Conservation (phyloP, 1,139 yeast genomes). For the Pichia sp. region DNA sequence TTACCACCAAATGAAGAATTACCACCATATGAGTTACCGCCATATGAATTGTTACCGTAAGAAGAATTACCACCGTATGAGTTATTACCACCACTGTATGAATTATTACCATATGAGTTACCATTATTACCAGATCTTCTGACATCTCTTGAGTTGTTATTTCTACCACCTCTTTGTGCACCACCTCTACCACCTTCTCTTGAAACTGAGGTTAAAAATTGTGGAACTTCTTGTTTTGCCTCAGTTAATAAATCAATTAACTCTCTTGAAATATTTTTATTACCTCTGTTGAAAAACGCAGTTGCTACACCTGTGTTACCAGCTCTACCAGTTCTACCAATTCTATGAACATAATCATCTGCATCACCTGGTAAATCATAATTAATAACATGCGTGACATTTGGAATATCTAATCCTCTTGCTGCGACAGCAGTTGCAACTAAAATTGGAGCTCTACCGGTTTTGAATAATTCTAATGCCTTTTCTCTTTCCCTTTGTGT, state of each 20-base stretch:
- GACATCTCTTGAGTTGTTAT: slow-evolving; percentile 32
- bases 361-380: slow-evolving; percentile 94
- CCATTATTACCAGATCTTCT: slow-evolving; percentile 22
- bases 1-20: slow-evolving; percentile 19
- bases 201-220: slow-evolving; percentile 70
- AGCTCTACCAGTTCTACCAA: slow-evolving; percentile 99
- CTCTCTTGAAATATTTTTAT: slow-evolving; percentile 84
- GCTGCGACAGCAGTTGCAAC: slow-evolving; percentile 99
- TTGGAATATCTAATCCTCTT: slow-evolving; percentile 98
- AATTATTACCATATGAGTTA: slow-evolving; percentile 18
- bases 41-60: slow-evolving; percentile 18
- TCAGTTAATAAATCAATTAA: slow-evolving; percentile 81
- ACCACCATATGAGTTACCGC: slow-evolving; percentile 18
- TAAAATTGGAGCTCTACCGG: slow-evolving; percentile 83
- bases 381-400: slow-evolving; percentile 95
- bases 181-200: slow-evolving; percentile 71
- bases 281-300: slow-evolving; percentile 95
- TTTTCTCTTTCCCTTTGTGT: slow-evolving; percentile 97
- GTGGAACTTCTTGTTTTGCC: slow-evolving; percentile 97
- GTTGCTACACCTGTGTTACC: slow-evolving; percentile 98
- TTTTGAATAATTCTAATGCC: slow-evolving; percentile 83
- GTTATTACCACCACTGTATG: slow-evolving; percentile 18
- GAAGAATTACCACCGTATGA: slow-evolving; percentile 16
- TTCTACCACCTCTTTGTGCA: slow-evolving; percentile 51
- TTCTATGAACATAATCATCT: slow-evolving; percentile 98